Evolutionary conservation across 768 basidiomycete genomes (phyloP).

Genomic region (Boletus tomentosulus): DNA sequence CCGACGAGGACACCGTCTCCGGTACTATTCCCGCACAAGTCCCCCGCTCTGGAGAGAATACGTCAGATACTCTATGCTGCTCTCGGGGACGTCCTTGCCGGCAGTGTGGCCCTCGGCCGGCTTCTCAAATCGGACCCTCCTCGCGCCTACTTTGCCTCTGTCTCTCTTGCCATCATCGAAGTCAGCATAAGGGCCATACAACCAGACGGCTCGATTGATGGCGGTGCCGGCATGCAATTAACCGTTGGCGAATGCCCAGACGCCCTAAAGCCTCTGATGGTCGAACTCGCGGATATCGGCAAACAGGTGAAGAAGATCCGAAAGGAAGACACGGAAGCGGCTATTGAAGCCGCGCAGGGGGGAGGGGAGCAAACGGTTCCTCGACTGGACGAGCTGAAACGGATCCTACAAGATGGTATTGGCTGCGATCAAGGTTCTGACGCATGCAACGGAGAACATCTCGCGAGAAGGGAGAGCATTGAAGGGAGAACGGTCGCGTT

Average conservation of each 20-base stretch:
- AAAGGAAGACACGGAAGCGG: conserved; percentile 50
- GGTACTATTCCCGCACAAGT: conserved; percentile 35
- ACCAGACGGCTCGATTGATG: conserved; percentile 43
- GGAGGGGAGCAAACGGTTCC: conserved; percentile 38
- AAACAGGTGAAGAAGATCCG: conserved; percentile 44
- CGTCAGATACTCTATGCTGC: conserved; percentile 86
- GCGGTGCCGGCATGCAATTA: conserved; percentile 50
- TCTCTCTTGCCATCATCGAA: conserved; percentile 68
- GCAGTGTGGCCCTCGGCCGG: conserved; percentile 46
- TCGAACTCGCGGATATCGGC: conserved; percentile 55
- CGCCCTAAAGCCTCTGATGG: conserved; percentile 65
- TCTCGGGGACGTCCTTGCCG: conserved; percentile 64
- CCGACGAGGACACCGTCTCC: conserved; percentile 44
- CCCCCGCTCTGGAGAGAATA: conserved; percentile 67
- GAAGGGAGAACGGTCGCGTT: conserved; percentile 67
- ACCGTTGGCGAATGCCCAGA: conserved; percentile 59
- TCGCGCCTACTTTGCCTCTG: conserved; percentile 76
- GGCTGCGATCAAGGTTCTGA: conserved; percentile 32
- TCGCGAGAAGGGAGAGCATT: conserved; percentile 42
- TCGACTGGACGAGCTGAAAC: conserved; percentile 53
- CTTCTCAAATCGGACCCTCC: conserved; percentile 61
- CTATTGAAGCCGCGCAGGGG: conserved; percentile 37
- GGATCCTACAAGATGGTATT: conserved; percentile 57
- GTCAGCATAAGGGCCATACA: conserved; percentile 53
- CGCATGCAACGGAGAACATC: conserved; percentile 18